Percentiles rank a stretch among this genome's conserved stretches.
Conservation (phyloP, 1,284 basidiomycete species). For the Thelephora terrestris region DNA sequence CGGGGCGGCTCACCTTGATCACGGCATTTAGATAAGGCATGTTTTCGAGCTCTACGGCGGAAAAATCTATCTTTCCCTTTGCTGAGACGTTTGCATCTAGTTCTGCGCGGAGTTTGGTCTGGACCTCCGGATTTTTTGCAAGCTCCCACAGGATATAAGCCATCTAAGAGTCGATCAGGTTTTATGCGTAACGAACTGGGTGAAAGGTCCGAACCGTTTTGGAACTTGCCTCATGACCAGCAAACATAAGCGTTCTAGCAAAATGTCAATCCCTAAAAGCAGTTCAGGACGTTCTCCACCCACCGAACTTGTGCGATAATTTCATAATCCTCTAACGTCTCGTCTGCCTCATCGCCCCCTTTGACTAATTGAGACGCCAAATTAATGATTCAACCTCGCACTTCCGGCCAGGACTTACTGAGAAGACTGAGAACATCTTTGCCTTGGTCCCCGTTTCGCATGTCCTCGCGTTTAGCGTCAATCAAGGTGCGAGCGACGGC, state of each 20-base stretch:
- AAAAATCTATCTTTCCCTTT: background rate
- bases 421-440: constrained; percentile 35
- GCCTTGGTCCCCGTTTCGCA: constrained; percentile 19
- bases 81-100: background rate
- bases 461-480: constrained; percentile 26
- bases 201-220: constrained; percentile 28
- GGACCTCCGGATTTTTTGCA: constrained; percentile 39
- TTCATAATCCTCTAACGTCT: constrained; percentile 38
- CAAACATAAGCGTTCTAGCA: constrained; percentile 27
- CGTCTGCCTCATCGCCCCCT: constrained; percentile 31
- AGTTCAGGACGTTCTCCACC: constrained; percentile 3
- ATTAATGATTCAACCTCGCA: background rate
- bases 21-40: background rate
- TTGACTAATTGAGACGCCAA: constrained; percentile 50
- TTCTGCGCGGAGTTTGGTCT: constrained; percentile 42
- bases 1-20: background rate
- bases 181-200: no score
- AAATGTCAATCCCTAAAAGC: constrained; percentile 9
- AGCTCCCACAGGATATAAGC: constrained; percentile 69
- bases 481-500: constrained; percentile 32
- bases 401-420: constrained; percentile 16
- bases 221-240: constrained; percentile 46
- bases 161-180: no score
- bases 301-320: constrained; percentile 45
- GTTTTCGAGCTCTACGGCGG: background rate